Conservation (phyloP, 805 yeast species). For the Yarrowia porcina region DNA sequence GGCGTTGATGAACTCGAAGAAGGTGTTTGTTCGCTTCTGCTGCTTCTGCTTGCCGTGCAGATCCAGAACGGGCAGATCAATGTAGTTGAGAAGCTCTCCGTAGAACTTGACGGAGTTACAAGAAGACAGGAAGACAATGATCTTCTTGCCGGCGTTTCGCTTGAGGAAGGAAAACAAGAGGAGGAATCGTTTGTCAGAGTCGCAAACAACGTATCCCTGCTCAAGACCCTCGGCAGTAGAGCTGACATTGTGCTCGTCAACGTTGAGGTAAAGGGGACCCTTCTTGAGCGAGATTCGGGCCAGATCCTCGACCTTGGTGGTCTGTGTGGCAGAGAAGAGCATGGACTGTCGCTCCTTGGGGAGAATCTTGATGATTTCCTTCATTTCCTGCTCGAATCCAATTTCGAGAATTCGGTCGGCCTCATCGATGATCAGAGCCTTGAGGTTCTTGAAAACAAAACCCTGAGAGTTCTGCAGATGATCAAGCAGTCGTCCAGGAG, state of each 20-base stretch:
- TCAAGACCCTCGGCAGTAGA: slow-evolving; percentile 97
- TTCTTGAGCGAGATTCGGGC: slow-evolving; percentile 94
- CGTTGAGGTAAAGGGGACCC: slow-evolving; percentile 92
- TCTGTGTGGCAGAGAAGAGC: slow-evolving; percentile 99
- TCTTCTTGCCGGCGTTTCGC: slow-evolving; percentile 79
- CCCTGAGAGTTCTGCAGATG: slow-evolving; percentile 95
- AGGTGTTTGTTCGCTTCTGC: slow-evolving; percentile 96
- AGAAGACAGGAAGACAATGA: slow-evolving; percentile 91
- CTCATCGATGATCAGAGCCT: slow-evolving; percentile 92
- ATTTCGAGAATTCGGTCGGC: slow-evolving; percentile 97
- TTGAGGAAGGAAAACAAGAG: slow-evolving; percentile 88
- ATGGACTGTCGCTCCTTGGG: slow-evolving; percentile 94
- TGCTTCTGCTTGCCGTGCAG: slow-evolving; percentile 98
- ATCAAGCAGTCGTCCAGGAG: slow-evolving; percentile 96
- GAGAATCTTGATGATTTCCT: slow-evolving; percentile 86
- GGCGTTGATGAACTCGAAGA: slow-evolving; percentile 97
- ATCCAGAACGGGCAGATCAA: slow-evolving; percentile 94
- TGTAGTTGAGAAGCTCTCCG: slow-evolving; percentile 90
- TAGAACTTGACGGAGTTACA: slow-evolving; percentile 97
- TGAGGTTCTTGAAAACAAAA: slow-evolving; percentile 88
- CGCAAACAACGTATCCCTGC: slow-evolving; percentile 98
- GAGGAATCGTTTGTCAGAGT: slow-evolving; percentile 88
- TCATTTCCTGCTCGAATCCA: slow-evolving; percentile 99
- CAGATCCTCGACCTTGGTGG: slow-evolving; percentile 96
- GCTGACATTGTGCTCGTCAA: slow-evolving; percentile 73